Conservation (phyloP, 2,329 filamentous ascomycete genomes). For the Scolecobasidium constrictum region DNA sequence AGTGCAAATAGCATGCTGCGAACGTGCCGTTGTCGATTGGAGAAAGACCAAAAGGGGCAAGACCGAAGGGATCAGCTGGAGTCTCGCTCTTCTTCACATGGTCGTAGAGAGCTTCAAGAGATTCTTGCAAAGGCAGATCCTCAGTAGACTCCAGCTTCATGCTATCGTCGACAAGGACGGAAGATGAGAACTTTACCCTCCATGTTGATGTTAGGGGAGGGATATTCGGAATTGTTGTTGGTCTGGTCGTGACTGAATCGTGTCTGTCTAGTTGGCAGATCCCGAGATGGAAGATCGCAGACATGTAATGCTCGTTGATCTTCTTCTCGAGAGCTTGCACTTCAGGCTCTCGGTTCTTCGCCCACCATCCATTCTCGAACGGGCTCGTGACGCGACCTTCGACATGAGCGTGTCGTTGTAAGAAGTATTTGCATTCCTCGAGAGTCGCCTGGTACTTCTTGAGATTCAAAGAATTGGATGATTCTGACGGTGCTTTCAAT, state of each 20-base stretch:
- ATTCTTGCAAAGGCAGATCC: conserved; percentile 12
- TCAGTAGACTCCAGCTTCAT: conserved; percentile 1
- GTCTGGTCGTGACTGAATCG: conserved; percentile 8
- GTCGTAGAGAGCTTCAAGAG: conserved; percentile 13
- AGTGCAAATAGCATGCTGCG: conserved; percentile 13
- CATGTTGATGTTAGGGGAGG: conserved; percentile 7
- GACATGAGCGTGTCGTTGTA: conserved; percentile 13
- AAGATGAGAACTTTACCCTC: conserved; percentile 10
- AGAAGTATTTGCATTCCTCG: conserved; percentile 14
- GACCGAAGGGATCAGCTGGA: too few relatives aligned
- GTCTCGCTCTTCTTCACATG: conserved; percentile 12
- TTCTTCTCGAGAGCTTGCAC: conserved; percentile 14
- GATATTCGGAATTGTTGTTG: conserved; percentile 12
- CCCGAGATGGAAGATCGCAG: conserved; percentile 13
- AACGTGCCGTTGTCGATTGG: conserved; percentile 5
- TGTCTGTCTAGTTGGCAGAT: conserved; percentile 11
- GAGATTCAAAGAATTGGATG: conserved; percentile 13
- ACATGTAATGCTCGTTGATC: conserved; percentile 14
- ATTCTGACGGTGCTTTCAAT: conserved; percentile 14
- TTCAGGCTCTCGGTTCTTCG: conserved; percentile 12
- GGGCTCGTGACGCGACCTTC: conserved; percentile 11
- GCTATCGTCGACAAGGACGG: conserved; percentile 4
- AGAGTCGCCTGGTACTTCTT: conserved; percentile 15
- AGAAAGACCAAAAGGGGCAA: too few relatives aligned
- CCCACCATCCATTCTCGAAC: conserved; percentile 13